Conservation (phyloP, 2,329 filamentous ascomycete species). For the Pseudogymnoascus sp. region DNA sequence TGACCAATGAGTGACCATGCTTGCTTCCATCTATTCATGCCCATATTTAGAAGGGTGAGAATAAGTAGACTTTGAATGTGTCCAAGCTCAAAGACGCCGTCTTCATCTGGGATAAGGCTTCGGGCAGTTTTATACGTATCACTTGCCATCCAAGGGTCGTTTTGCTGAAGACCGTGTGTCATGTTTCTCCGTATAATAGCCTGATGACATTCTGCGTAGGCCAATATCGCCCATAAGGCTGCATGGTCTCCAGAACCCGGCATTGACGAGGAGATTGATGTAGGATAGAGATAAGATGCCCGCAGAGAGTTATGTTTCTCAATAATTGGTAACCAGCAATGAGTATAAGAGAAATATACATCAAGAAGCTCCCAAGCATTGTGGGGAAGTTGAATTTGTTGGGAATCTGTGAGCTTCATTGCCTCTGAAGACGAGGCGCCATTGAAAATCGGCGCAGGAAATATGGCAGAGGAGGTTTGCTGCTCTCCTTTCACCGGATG, state of each 20-base stretch:
- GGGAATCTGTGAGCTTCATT: neutral
- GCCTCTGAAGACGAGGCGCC: neutral
- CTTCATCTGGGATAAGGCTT: constrained; percentile 39
- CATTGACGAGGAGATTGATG: constrained; percentile 7
- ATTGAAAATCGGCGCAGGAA: constrained; percentile 1
- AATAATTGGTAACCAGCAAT: constrained; percentile 67
- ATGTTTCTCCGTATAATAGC: constrained; percentile 28
- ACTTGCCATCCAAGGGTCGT: neutral
- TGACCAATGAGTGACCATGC: constrained; percentile 26
- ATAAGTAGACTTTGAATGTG: constrained; percentile 48
- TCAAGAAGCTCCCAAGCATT: constrained; percentile 58
- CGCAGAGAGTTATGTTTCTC: constrained; percentile 55
- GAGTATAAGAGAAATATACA: constrained; percentile 65
- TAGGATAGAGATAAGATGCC: constrained; percentile 12
- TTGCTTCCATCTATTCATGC: constrained; percentile 45
- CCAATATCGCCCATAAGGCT: constrained; percentile 52
- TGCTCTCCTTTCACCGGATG: neutral
- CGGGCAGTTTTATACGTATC: constrained; percentile 40
- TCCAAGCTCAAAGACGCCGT: constrained; percentile 40
- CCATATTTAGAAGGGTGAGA: constrained; percentile 57
- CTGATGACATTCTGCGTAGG: constrained; percentile 49
- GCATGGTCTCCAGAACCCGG: constrained; percentile 38
- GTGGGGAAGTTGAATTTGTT: constrained; percentile 36
- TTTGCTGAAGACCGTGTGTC: neutral
- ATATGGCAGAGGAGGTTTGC: neutral